Evolutionary conservation across 306 rosid species (phyloP).

Genomic region (Myrica gale): DNA sequence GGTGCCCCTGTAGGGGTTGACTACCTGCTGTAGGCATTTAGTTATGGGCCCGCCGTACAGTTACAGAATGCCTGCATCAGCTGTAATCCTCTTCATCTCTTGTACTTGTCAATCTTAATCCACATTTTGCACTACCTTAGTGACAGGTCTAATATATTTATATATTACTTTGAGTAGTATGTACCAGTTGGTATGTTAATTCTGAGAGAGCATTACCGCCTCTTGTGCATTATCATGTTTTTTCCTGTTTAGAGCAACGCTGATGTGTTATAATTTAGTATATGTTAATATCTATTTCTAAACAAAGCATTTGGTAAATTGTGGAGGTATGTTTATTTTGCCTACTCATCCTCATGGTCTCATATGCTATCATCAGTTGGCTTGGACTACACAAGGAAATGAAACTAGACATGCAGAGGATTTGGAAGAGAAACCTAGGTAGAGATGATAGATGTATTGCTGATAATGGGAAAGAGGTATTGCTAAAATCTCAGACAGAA

Average conservation of each 20-base stretch:
- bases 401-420: conserved; percentile 95
- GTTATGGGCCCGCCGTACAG: not conserved
- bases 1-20: not conserved
- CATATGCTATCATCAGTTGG: conserved; percentile 63
- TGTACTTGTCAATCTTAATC: not conserved
- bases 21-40: not conserved
- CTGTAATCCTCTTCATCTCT: not conserved
- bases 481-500: conserved; percentile 15
- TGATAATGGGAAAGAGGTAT: conserved; percentile 93
- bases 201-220: not conserved
- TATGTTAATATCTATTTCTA: not conserved
- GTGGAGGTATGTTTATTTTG: conserved; percentile 8
- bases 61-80: not conserved
- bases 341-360: conserved; percentile 29
- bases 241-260: conserved; percentile 12
- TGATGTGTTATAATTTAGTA: conserved; percentile 7
- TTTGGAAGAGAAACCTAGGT: conserved; percentile 98
- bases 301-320: conserved; percentile 6
- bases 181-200: not conserved
- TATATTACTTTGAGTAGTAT: no score
- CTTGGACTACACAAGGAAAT: conserved; percentile 76
- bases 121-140: not conserved
- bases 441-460: conserved; percentile 97
- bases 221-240: conserved; percentile 15
- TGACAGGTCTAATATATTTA: no score